phyloP scores from a whole-genome alignment of 345 rosid genomes.

The Dimocarpus longan region DNA sequence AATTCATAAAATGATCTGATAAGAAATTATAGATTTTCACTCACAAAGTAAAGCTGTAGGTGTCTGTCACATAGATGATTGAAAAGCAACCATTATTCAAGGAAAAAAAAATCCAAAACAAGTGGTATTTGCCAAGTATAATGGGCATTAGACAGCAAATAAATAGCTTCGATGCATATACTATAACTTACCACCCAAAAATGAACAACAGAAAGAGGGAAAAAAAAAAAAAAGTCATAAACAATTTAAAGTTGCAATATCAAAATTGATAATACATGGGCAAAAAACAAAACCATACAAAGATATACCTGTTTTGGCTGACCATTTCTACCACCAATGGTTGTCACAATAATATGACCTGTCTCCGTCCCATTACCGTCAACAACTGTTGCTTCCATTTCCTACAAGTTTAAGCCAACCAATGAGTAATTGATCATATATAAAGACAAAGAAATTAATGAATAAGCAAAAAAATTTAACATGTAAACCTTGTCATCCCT shows the following conservation, averaged over 20 bases:
- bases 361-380: slow-evolving; percentile 92
- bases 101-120: not conserved
- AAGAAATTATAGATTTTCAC: not conserved
- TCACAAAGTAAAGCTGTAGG: not conserved
- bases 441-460: not conserved
- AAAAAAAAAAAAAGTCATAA: not conserved
- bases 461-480: not conserved
- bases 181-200: not conserved
- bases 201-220: not conserved
- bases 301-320: slow-evolving; percentile 85
- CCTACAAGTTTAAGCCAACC: slow-evolving; percentile 49
- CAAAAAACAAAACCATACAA: not conserved
- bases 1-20: not conserved
- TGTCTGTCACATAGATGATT: not conserved
- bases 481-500: slow-evolving; percentile 62
- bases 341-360: slow-evolving; percentile 93
- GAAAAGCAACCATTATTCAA: not conserved
- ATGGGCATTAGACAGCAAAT: not conserved
- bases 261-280: not conserved
- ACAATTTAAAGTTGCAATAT: not conserved
- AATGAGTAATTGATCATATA: not conserved
- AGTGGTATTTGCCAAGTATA: not conserved
- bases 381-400: slow-evolving; percentile 88
- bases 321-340: slow-evolving; percentile 96
- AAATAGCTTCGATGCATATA: not conserved